A percentile compares a stretch with the other conserved stretches of the same genome.
Evolutionary conservation across 768 basidiomycete genomes (phyloP).

Genomic region (Hortiboletus flavorubellus): DNA sequence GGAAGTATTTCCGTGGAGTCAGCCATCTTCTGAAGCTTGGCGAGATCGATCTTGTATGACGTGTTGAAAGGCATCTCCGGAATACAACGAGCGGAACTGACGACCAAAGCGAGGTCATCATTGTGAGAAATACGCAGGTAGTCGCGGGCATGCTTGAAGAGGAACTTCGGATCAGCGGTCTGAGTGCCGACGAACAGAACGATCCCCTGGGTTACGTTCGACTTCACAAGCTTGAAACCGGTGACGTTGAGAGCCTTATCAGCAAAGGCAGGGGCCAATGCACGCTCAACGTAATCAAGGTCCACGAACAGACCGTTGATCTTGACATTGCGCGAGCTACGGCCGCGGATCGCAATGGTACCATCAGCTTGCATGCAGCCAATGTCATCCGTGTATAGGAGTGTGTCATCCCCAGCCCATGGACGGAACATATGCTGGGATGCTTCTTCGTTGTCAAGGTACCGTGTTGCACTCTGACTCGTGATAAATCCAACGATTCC

Average conservation of each 20-base stretch:
- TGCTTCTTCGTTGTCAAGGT: slow-evolving; percentile 11
- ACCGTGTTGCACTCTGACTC: slow-evolving; percentile 9
- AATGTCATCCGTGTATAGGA: slow-evolving; percentile 14
- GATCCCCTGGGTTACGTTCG: slow-evolving; percentile 1
- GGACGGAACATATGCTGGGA: slow-evolving; percentile 16
- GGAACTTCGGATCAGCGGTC: slow-evolving; percentile 5
- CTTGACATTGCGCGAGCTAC: slow-evolving; percentile 16
- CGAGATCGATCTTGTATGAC: slow-evolving; percentile 17
- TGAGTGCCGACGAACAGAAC: slow-evolving; percentile 7
- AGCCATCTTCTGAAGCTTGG: slow-evolving; percentile 9
- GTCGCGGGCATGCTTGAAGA: slow-evolving; percentile 14
- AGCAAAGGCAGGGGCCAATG: slow-evolving; percentile 12
- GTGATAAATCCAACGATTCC: slow-evolving; percentile 13
- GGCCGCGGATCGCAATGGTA: slow-evolving; percentile 12
- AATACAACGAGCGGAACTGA: slow-evolving; percentile 11
- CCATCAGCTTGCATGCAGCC: slow-evolving; percentile 18
- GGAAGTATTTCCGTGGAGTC: slow-evolving; percentile 7
- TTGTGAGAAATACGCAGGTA: slow-evolving; percentile 3
- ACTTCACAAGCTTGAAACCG: slow-evolving; percentile 15
- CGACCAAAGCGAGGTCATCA: slow-evolving; percentile 7
- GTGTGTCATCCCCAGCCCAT: slow-evolving; percentile 11
- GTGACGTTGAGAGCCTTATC: slow-evolving; percentile 5
- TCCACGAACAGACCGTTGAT: slow-evolving; percentile 15
- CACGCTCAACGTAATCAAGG: slow-evolving; percentile 15
- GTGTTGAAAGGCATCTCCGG: slow-evolving; percentile 16